Evolutionary conservation across 1,139 yeast species (phyloP), one percentile per base, ranked within the genome.

Genomic region (Nakaseomyces glabratus): DNA sequence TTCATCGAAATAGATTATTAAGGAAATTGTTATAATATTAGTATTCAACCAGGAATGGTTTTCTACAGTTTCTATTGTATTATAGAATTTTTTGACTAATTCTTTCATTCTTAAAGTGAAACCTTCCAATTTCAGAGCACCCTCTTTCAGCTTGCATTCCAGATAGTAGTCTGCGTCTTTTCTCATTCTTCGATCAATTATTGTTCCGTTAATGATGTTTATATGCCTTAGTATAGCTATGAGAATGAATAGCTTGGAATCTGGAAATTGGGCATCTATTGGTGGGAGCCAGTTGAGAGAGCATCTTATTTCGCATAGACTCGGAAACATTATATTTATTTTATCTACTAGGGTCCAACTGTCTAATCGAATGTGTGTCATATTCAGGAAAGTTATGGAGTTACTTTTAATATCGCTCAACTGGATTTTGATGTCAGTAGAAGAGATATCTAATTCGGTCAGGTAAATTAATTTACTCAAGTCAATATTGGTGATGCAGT

Each of bases 171-270:
- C n/a, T n/a, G 82, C 78, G 43, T 78, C 81, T 2, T 43, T 44
- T 19, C 85, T 63, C 37, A 77, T 81, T 2, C 60, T 65, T 1
- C 39, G 38, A 1, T 61, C 51, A 6, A 82, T 57, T 0, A 34
- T 33, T 1, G 73, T 65, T 1, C 94, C 93, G 47, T 85, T 76
- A 12, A 85, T n/a, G n/a, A n/a, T n/a, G n/a, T n/a, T n/a, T n/a
- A n/a, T n/a, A n/a, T n/a, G n/a, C n/a, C n/a, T n/a, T n/a, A n/a
- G n/a, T n/a, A n/a, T n/a, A n/a, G n/a, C n/a, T n/a, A n/a, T n/a
- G n/a, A n/a, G n/a, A n/a, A n/a, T n/a, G n/a, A n/a, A n/a, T n/a
- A n/a, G n/a, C n/a, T n/a, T n/a, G n/a, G n/a, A n/a, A n/a, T n/a
- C n/a, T n/a, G n/a, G n/a, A n/a, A n/a, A n/a, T n/a, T n/a, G n/a